Conservation (phyloP, 2,329 filamentous ascomycete species). For the Lachnellula suecica region DNA sequence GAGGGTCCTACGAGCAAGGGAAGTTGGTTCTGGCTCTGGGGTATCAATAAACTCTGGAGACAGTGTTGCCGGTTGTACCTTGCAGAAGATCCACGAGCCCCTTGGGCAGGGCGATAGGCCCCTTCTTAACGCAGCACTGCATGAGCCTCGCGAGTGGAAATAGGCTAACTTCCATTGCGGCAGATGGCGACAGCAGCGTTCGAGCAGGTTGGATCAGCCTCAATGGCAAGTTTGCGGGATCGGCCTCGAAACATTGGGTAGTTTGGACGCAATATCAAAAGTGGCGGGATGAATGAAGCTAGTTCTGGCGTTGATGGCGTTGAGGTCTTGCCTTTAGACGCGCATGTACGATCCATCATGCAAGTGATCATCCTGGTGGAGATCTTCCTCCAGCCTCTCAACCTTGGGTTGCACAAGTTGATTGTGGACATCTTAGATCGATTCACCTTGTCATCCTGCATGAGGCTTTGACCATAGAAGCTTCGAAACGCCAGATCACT, state of each 20-base stretch:
- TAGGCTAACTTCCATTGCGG: not conserved
- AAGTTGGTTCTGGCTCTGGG: not conserved
- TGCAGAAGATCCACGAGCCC: constrained; percentile 21
- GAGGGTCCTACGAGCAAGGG: not conserved
- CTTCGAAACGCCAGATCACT: too few species aligned
- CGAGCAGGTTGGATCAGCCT: constrained; percentile 21
- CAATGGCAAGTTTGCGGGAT: constrained; percentile 18
- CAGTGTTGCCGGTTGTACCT: constrained; percentile 13
- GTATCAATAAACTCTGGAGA: constrained; percentile 5
- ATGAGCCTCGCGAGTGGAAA: not conserved
- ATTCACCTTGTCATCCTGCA: not conserved
- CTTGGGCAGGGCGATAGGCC: constrained; percentile 20
- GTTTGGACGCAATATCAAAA: not conserved
- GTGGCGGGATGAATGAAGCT: not conserved
- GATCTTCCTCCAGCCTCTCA: not conserved
- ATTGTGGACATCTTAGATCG: too few species aligned
- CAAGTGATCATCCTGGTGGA: not conserved
- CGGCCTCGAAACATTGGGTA: constrained; percentile 1
- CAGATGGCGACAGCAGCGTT: constrained; percentile 9
- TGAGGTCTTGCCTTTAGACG: not conserved
- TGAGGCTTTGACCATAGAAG: not conserved
- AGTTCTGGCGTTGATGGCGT: not conserved
- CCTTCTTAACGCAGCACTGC: constrained; percentile 15
- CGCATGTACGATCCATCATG: not conserved
- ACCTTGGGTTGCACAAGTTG: too few species aligned